phyloP scores from a whole-genome alignment of 2,329 filamentous ascomycete species.

The Nannizzia gypsea region DNA sequence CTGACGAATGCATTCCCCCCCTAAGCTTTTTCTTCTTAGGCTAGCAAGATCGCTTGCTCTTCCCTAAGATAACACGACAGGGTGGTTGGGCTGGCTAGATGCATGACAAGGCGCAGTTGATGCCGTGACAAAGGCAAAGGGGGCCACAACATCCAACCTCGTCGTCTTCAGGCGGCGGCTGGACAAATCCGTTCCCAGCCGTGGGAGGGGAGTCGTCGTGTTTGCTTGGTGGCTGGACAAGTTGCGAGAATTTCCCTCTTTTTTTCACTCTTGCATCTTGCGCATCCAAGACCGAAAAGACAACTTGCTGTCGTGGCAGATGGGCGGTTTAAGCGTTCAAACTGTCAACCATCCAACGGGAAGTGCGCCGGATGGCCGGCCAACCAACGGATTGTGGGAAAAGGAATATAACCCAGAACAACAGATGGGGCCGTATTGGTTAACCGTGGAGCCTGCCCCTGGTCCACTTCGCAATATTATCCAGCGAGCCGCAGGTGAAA shows the following conservation, averaged over 20 bases:
- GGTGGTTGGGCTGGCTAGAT: not conserved
- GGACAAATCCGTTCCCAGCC: not conserved
- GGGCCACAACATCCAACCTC: not conserved
- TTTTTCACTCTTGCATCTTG: no score
- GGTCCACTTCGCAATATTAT: conserved; percentile 2
- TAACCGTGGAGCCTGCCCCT: not conserved
- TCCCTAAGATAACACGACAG: not conserved
- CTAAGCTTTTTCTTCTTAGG: not conserved
- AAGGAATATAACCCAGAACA: not conserved
- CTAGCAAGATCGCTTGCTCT: not conserved
- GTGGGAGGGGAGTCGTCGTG: not conserved
- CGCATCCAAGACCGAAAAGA: no score
- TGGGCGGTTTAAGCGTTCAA: not conserved
- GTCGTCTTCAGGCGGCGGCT: not conserved
- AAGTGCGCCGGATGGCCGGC: not conserved
- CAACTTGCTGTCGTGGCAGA: not conserved
- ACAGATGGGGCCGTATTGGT: not conserved
- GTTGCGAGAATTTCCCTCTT: no score
- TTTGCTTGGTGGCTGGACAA: no score
- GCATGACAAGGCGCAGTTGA: not conserved
- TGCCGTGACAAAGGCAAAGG: not conserved
- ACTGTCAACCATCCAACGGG: not conserved
- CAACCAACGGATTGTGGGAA: not conserved
- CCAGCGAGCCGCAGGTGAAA: not conserved
- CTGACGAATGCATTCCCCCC: not conserved